Evolutionary conservation across 2,329 filamentous ascomycete genomes (phyloP), one percentile per base, ranked within the genome.

Genomic region (Neopestalotiopsis sp.): DNA sequence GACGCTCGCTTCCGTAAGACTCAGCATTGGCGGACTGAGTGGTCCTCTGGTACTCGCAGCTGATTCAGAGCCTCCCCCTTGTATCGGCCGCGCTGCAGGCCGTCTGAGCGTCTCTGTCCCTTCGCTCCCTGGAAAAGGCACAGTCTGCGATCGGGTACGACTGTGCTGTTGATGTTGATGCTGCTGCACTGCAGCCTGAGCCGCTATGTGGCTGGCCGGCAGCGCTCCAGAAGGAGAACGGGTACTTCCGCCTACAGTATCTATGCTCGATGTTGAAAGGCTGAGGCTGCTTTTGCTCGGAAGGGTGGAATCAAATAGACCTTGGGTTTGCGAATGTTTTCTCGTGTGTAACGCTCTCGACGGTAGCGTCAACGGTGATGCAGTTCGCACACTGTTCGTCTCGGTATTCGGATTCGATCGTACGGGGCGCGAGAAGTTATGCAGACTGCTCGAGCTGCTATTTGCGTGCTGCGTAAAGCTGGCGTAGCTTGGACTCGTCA

Each of bases 141-240:
- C 89, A 0, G 92, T 94, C 78, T 93, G 91, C 14, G 92, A 94
- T 66, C 92, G 88, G 77, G 94, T 92, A 24, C 93, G 85, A 69
- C 79, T 83, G 74, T 88, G 86, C 57, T 73, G 73, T 20, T 62
- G 59, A 34, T 53, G 45, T 66, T 74, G 70, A 56, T 70, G 89
- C 59, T 88, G 81, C 42, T 88, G 88, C 82, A 93, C 90, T 67
- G 93, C 93, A 10, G 92, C 90, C 80, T 94, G 92, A 20, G 92
- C 92, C 53, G 93, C 93, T 72, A 94, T 94, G 79, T 94, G 91
- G 79, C 92, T 94, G n/a, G 92, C 89, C 1, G 86, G 86, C 70
- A 89, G 80, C 32, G 83, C 78, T 49, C 79, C 78, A 58, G 81
- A 81, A 80, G 79, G 49, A 32, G 64, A 58, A 10, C 32, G 56